Conservation (phyloP, 1,139 yeast genomes). For the Geotrichum fermentans region DNA sequence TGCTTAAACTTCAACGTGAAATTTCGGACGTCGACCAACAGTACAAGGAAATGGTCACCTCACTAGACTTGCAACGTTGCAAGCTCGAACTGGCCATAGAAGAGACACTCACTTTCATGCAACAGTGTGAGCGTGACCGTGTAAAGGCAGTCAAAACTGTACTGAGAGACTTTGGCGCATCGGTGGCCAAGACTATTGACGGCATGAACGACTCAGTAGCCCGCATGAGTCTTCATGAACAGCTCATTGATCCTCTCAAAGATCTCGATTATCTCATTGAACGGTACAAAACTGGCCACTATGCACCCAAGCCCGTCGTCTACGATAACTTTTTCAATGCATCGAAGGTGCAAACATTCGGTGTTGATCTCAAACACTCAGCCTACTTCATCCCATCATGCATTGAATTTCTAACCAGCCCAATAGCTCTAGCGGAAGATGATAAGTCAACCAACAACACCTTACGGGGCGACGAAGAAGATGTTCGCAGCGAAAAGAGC, state of each 20-base stretch:
- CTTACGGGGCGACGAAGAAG: slow-evolving; percentile 2
- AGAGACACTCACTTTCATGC: slow-evolving; percentile 65
- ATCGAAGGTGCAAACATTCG: slow-evolving; percentile 63
- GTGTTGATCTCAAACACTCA: slow-evolving; percentile 67
- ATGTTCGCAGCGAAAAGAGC: slow-evolving; percentile 12
- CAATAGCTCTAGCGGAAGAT: background rate
- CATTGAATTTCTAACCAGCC: slow-evolving; percentile 52
- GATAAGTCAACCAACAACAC: slow-evolving; percentile 6
- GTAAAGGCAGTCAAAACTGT: slow-evolving; percentile 63
- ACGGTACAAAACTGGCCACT: slow-evolving; percentile 62
- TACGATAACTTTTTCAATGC: slow-evolving; percentile 67
- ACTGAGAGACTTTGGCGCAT: slow-evolving; percentile 57
- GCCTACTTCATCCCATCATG: slow-evolving; percentile 61
- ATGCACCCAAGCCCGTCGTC: slow-evolving; percentile 62
- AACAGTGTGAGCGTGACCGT: slow-evolving; percentile 72
- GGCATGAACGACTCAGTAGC: slow-evolving; percentile 35
- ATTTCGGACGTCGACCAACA: slow-evolving; percentile 46
- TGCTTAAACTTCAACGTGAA: slow-evolving; percentile 27
- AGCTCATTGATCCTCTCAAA: slow-evolving; percentile 54
- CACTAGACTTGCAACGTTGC: slow-evolving; percentile 61
- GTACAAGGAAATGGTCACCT: slow-evolving; percentile 51
- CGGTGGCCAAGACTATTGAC: slow-evolving; percentile 46
- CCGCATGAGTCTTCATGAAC: slow-evolving; percentile 51
- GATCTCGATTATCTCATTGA: slow-evolving; percentile 60
- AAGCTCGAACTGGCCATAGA: slow-evolving; percentile 63